These are phyloP conservation scores for Cercospora citrullina DNA, from an alignment of 2,329 filamentous ascomycete genomes.

Conservation along the genomic window DNA sequence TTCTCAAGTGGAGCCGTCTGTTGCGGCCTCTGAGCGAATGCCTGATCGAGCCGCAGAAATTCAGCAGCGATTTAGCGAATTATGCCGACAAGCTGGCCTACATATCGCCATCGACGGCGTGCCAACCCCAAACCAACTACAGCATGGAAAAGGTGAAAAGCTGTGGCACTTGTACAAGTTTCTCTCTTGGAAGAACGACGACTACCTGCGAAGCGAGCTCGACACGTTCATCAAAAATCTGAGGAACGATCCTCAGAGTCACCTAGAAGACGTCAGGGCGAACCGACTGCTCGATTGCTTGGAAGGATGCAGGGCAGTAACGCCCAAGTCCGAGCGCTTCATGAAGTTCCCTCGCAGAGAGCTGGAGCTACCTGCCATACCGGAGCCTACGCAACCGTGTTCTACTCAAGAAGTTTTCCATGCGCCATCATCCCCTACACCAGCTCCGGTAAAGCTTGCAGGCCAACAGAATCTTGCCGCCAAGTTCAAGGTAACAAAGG, in stretches of 20 bases:
- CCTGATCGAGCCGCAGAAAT: neutral
- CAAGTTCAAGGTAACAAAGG: conserved; percentile 2
- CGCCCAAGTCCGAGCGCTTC: neutral
- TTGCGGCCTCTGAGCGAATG: neutral
- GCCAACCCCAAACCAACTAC: neutral
- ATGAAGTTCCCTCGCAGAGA: neutral
- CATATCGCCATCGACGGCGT: neutral
- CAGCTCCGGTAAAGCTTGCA: neutral
- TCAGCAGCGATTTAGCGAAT: neutral
- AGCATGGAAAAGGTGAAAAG: neutral
- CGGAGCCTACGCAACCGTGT: neutral
- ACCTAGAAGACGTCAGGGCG: neutral
- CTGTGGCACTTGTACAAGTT: neutral
- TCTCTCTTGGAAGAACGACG: conserved; percentile 12
- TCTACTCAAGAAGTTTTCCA: neutral
- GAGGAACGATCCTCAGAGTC: neutral
- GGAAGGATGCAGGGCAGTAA: neutral
- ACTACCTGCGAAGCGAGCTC: neutral
- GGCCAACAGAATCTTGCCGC: neutral
- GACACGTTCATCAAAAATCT: conserved; percentile 5
- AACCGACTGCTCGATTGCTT: neutral
- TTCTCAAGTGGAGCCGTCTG: conserved; percentile 14
- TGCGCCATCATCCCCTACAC: neutral
- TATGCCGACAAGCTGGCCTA: conserved; percentile 12
- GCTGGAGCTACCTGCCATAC: neutral